phyloP scores from a whole-genome alignment of 2,329 filamentous ascomycete genomes.

The Cladophialophora immunda region DNA sequence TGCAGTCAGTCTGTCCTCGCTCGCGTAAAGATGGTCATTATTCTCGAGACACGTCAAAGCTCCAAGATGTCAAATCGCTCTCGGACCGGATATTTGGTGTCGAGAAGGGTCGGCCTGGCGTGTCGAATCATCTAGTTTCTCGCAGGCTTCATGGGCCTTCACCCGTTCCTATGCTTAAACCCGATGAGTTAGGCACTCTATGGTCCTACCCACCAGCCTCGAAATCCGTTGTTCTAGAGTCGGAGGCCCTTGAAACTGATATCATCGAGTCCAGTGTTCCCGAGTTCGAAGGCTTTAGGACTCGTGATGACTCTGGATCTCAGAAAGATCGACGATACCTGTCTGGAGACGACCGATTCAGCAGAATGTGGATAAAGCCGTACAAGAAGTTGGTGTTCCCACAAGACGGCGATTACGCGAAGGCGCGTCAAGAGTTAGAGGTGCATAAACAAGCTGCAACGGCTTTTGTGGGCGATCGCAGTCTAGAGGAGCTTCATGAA shows the following conservation, averaged over 20 bases:
- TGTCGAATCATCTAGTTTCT: background rate
- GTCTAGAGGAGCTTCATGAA: slow-evolving; percentile 18
- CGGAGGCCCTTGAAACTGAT: background rate
- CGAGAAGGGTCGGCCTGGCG: background rate
- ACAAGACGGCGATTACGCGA: slow-evolving; percentile 64
- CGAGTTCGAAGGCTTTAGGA: background rate
- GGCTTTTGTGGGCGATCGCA: slow-evolving; percentile 58
- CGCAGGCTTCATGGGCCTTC: background rate
- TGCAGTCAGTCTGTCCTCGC: slow-evolving; percentile 6
- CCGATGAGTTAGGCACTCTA: background rate
- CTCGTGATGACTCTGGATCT: background rate
- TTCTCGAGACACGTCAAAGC: background rate
- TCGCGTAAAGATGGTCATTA: background rate
- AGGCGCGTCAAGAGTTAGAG: slow-evolving; percentile 93
- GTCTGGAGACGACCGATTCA: background rate
- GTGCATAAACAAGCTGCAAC: slow-evolving; percentile 92
- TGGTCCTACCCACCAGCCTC: background rate
- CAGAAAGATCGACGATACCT: background rate
- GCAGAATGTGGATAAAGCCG: slow-evolving; percentile 49
- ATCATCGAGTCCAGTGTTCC: background rate
- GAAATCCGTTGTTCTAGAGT: background rate
- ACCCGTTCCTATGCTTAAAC: background rate
- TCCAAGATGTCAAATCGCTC: slow-evolving; percentile 1
- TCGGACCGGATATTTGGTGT: slow-evolving; percentile 9
- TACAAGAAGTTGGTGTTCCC: slow-evolving; percentile 96